Base-by-base conservation (phyloP, 257 asterid genomes). In the Nicotiana otophora region DNA sequence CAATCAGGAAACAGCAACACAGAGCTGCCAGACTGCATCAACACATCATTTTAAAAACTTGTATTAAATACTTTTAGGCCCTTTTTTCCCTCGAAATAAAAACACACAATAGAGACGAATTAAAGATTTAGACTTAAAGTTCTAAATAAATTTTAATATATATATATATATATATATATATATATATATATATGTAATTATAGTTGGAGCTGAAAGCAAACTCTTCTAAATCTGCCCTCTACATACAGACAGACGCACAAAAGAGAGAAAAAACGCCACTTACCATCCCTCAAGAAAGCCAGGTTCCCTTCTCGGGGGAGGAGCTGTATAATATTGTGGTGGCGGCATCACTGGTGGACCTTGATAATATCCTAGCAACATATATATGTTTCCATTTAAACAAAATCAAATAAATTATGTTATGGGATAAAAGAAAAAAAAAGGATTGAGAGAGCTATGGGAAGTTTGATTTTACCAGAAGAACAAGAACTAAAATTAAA, bases 301-400 rank as follows among this genome's bases (percentile, higher is more conserved):
- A 33, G 91, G 84, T 76, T 88, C 80, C 84, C 91, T 91, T 65
- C 89, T 89, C 19, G 93, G 97, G 6, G 97, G 96, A 66, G 97
- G 95, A 33, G 94, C 88, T 42, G 92, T 93, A 66, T 93, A 90
- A 84, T 92, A 91, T 51, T 91, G 98, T 5, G 98, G 98, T 31
- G 97, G 98, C 23, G 97, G 92, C 97, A 94, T 94, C 81, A 94
- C 96, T 1, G 96, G 97, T 83, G 97, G 98, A 69, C 96, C 97
- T 90, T 93, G 97, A 85, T 93, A 92, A 85, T 86, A 92, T 46
- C 97, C 98, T 90, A 77, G 3, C 31, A 82, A 36, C 5, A 51
- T 77, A 72, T 63, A 26, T 82, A 46, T 7, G 48, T 15, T 17
- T 42, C 19, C 28, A 23, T 39, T 34, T 0, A 66, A 69, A 20